phyloP scores from a whole-genome alignment of 306 rosid species.

The Cicer yamashitae region DNA sequence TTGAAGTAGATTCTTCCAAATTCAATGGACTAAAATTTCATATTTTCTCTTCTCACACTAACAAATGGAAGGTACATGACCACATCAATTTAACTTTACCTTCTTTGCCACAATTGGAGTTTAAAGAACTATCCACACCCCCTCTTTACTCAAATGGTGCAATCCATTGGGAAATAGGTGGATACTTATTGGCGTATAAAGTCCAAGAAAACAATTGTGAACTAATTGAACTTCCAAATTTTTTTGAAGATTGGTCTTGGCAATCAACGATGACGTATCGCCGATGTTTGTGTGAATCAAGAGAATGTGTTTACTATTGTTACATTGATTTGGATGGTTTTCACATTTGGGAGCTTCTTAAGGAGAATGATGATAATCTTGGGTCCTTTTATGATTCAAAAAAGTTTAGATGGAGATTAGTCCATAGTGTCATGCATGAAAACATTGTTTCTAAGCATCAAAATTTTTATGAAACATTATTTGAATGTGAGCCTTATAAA shows the following conservation, averaged over 20 bases:
- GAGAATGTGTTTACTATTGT: slow-evolving; percentile 48
- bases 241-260: slow-evolving; percentile 39
- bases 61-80: slow-evolving; percentile 36
- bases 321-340: slow-evolving; percentile 51
- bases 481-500: slow-evolving; percentile 45
- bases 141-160: slow-evolving; percentile 51
- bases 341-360: slow-evolving; percentile 50
- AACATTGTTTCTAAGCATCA: slow-evolving; percentile 3
- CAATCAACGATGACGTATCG: slow-evolving; percentile 47
- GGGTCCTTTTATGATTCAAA: slow-evolving; percentile 29
- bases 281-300: slow-evolving; percentile 47
- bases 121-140: slow-evolving; percentile 31
- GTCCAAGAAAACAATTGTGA: slow-evolving; percentile 20
- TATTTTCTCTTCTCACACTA: slow-evolving; percentile 43
- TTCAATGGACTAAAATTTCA: slow-evolving; percentile 35
- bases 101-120: slow-evolving; percentile 44
- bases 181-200: slow-evolving; percentile 43
- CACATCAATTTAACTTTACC: slow-evolving; percentile 23
- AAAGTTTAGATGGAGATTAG: slow-evolving; percentile 46
- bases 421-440: slow-evolving; percentile 32
- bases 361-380: slow-evolving; percentile 36
- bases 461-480: neutral
- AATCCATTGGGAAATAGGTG: slow-evolving; percentile 53
- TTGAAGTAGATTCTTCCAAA: slow-evolving; percentile 39
- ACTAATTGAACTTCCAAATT: slow-evolving; percentile 43